These are phyloP conservation scores for Fusarium liriodendri DNA, from an alignment of 2,329 filamentous ascomycete species.

Conservation along the genomic window DNA sequence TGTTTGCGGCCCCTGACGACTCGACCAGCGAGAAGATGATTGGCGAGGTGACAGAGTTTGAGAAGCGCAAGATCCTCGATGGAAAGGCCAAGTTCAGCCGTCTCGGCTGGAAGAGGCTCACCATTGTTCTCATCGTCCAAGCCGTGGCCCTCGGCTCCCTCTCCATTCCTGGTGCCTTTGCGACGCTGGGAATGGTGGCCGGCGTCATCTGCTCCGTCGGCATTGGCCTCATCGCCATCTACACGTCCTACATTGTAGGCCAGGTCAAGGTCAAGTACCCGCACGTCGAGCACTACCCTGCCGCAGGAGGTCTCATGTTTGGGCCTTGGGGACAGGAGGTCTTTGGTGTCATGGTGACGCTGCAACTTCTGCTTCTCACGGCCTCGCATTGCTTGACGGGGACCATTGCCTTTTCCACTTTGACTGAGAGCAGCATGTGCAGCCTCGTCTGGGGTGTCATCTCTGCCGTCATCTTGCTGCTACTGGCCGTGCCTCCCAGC, in stretches of 20 bases:
- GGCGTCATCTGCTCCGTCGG: conserved; percentile 51
- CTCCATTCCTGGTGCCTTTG: conserved; percentile 39
- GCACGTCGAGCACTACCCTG: conserved; percentile 70
- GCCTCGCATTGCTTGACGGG: conserved; percentile 76
- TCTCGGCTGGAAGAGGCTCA: conserved; percentile 41
- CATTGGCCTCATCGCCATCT: conserved; percentile 54
- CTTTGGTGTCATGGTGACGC: conserved; percentile 65
- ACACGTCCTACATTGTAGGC: conserved; percentile 54
- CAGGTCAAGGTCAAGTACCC: conserved; percentile 59
- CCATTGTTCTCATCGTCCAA: conserved; percentile 41
- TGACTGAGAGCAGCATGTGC: conserved; percentile 64
- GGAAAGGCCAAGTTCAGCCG: conserved; percentile 40
- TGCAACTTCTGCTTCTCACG: conserved; percentile 74
- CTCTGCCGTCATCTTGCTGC: conserved; percentile 52
- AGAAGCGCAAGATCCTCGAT: conserved; percentile 39
- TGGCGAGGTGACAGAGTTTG: conserved; percentile 40
- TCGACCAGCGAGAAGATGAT: conserved; percentile 38
- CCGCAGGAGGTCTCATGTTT: conserved; percentile 69
- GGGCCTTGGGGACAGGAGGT: conserved; percentile 68
- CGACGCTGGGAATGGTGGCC: conserved; percentile 45
- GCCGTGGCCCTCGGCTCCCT: conserved; percentile 40
- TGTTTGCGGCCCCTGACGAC: conserved; percentile 22
- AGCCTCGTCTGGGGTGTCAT: conserved; percentile 53
- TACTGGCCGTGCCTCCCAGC: conserved; percentile 54
- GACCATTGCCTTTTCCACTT: conserved; percentile 70